These are phyloP conservation scores for Didymella glomerata DNA, from an alignment of 2,329 filamentous ascomycete genomes.

Conservation along the genomic window DNA sequence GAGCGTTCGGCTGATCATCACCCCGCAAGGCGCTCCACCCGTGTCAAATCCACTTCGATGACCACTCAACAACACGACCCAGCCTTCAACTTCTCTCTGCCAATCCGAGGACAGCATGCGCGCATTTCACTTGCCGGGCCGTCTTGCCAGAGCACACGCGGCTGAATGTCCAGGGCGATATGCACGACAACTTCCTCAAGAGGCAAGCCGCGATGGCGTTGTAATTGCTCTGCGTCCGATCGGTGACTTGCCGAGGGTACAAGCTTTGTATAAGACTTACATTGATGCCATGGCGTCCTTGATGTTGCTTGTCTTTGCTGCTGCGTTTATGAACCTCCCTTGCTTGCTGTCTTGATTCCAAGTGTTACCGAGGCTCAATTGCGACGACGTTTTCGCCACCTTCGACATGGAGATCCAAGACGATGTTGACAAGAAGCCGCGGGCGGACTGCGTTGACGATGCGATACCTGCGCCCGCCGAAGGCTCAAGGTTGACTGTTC, in stretches of 20 bases:
- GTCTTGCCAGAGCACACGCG: constrained; percentile 15
- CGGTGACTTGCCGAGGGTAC: constrained; percentile 10
- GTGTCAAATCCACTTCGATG: constrained; percentile 9
- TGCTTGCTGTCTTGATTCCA: neutral
- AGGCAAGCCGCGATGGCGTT: constrained; percentile 13
- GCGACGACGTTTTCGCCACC: neutral
- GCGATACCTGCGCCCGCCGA: constrained; percentile 17
- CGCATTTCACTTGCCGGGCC: constrained; percentile 11
- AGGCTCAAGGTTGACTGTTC: constrained; percentile 39
- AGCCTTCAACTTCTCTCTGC: neutral
- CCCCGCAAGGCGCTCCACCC: constrained; percentile 19
- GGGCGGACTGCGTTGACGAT: constrained; percentile 37
- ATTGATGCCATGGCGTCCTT: constrained; percentile 18
- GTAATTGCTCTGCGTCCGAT: constrained; percentile 6
- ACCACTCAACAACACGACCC: neutral
- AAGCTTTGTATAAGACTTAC: constrained; percentile 33
- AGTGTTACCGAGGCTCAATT: neutral
- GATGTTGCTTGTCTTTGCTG: constrained; percentile 5
- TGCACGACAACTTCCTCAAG: constrained; percentile 4
- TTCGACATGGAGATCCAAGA: constrained; percentile 30
- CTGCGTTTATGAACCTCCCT: neutral
- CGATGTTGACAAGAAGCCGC: constrained; percentile 33
- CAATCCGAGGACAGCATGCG: constrained; percentile 5
- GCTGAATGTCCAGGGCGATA: constrained; percentile 3
- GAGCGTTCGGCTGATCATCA: constrained; percentile 26